Conservation (phyloP, 2,329 filamentous ascomycete species). For the Aureobasidium sp. region DNA sequence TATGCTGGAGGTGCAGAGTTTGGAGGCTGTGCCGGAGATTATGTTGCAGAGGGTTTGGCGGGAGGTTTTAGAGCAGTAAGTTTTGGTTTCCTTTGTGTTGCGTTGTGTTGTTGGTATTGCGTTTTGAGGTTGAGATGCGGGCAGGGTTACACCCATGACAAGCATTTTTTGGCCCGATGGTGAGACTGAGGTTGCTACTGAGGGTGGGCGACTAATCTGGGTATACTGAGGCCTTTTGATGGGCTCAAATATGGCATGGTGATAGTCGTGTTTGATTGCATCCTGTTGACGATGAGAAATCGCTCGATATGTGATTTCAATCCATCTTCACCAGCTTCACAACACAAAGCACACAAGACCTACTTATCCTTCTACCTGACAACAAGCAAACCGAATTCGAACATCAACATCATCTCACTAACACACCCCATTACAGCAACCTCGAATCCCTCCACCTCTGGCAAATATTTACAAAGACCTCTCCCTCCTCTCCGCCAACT, state of each 20-base stretch:
- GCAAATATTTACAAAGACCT: background rate
- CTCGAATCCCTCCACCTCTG: background rate
- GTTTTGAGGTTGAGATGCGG: background rate
- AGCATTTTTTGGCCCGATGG: background rate
- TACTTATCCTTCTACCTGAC: background rate
- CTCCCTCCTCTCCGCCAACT: background rate
- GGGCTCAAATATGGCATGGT: background rate
- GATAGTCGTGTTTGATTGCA: background rate
- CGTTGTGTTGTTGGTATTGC: background rate
- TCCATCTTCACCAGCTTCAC: too few relatives aligned
- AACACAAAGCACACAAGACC: background rate
- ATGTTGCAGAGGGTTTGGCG: slow-evolving; percentile 19
- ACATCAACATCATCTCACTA: background rate
- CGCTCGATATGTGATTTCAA: background rate
- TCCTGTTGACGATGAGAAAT: background rate
- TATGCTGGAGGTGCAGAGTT: slow-evolving; percentile 14
- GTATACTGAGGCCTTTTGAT: background rate
- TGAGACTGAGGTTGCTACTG: background rate
- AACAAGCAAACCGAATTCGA: too few relatives aligned
- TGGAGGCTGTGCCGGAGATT: slow-evolving; percentile 17
- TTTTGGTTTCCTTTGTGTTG: background rate
- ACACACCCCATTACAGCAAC: background rate
- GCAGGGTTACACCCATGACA: background rate
- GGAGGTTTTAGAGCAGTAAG: slow-evolving; percentile 14
- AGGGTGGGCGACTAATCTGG: too few relatives aligned